A percentile compares a stretch with the other conserved stretches of the same genome.
These are phyloP conservation scores for Garcia nutans DNA, from an alignment of 345 rosid genomes.

Conservation along the genomic window DNA sequence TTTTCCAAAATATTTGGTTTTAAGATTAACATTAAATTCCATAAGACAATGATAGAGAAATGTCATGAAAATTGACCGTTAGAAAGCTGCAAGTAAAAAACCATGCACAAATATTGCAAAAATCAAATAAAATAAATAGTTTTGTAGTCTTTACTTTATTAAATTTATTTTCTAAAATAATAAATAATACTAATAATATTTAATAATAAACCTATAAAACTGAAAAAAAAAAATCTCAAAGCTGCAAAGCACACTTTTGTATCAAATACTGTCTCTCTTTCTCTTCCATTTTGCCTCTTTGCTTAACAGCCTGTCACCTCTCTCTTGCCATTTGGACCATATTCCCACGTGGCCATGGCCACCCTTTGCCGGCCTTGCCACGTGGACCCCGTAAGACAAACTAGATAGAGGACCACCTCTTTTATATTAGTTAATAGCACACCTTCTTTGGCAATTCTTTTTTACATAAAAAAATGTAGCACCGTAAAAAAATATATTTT, in stretches of 20 bases:
- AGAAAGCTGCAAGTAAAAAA: not conserved
- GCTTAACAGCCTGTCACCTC: constrained; percentile 42
- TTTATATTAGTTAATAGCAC: not conserved
- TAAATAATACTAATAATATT: too few species aligned
- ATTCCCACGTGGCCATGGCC: constrained; percentile 46
- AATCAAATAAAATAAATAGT: not conserved
- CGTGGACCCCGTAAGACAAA: constrained; percentile 29
- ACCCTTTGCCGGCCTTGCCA: constrained; percentile 51
- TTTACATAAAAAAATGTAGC: too few species aligned
- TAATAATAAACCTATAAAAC: not conserved
- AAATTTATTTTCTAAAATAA: too few species aligned
- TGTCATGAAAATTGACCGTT: not conserved
- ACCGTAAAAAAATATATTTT: too few species aligned
- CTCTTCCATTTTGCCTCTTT: constrained; percentile 7
- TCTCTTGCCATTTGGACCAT: constrained; percentile 40
- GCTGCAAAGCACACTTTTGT: constrained; percentile 3
- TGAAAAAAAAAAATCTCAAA: not conserved
- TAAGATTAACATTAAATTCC: too few species aligned
- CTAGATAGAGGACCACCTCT: constrained; percentile 38
- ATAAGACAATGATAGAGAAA: constrained; percentile 13
- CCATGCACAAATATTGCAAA: not conserved
- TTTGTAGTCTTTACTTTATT: not conserved
- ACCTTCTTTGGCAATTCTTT: too few species aligned
- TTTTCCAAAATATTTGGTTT: too few species aligned
- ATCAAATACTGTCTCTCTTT: too few species aligned